Evolutionary conservation across 495 filamentous ascomycete genomes (phyloP).

Genomic region (Penicillium waksmanii): DNA sequence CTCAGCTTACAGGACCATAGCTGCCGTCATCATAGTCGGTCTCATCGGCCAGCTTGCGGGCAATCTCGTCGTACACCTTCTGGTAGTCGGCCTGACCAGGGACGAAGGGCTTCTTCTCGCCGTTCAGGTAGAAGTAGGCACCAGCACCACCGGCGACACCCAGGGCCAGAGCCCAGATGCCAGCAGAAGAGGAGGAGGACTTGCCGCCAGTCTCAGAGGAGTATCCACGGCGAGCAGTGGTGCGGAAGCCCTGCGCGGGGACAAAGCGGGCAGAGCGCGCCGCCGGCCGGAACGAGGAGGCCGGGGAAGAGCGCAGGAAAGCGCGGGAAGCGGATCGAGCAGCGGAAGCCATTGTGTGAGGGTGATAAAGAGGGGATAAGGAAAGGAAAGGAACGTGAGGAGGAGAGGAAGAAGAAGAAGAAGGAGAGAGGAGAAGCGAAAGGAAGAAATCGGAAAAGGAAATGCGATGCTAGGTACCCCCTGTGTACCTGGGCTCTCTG

Average conservation of each 20-base stretch:
- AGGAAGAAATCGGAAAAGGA: slow-evolving; percentile 25
- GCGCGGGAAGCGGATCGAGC: slow-evolving; percentile 55
- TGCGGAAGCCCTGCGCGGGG: slow-evolving; percentile 65
- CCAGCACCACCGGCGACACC: slow-evolving; percentile 66
- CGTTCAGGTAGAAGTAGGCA: slow-evolving; percentile 70
- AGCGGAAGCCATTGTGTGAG: slow-evolving; percentile 58
- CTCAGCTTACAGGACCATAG: slow-evolving; percentile 75
- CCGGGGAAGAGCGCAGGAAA: slow-evolving; percentile 53
- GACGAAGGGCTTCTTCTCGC: slow-evolving; percentile 58
- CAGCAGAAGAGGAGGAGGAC: slow-evolving; percentile 49
- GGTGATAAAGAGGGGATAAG: slow-evolving; percentile 14
- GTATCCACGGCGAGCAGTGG: slow-evolving; percentile 72
- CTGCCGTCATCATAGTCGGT: slow-evolving; percentile 97
- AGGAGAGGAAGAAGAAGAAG: slow-evolving; percentile 15
- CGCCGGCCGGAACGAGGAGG: slow-evolving; percentile 50
- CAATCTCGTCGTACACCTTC: slow-evolving; percentile 91
- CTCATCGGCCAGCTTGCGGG: slow-evolving; percentile 76
- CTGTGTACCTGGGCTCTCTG: neutral
- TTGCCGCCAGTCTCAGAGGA: slow-evolving; percentile 65
- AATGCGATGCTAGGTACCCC: neutral
- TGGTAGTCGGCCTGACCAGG: slow-evolving; percentile 90
- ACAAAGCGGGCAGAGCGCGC: slow-evolving; percentile 61
- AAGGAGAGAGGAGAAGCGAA: slow-evolving; percentile 21
- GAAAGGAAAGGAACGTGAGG: slow-evolving; percentile 13
- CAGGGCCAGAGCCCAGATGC: slow-evolving; percentile 57